These are phyloP conservation scores for Annulohypoxylon bovei DNA, from an alignment of 495 filamentous ascomycete genomes.

Conservation along the genomic window DNA sequence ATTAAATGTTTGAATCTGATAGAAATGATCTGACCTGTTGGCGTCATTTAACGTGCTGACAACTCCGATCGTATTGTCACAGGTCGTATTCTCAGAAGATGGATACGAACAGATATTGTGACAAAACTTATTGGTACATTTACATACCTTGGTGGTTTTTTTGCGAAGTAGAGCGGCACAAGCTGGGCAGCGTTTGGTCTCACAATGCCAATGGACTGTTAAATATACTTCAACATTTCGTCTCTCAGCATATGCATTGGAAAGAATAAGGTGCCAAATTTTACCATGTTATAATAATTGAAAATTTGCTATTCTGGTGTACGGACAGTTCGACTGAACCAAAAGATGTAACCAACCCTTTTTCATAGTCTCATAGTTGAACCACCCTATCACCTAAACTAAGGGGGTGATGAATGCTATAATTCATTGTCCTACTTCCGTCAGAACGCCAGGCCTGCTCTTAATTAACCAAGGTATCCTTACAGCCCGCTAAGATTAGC, in stretches of 20 bases:
- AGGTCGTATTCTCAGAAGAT: background rate
- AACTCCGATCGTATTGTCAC: background rate
- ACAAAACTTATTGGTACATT: too few relatives aligned
- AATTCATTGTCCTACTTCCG: conserved; percentile 11
- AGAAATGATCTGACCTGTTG: background rate
- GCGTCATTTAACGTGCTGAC: background rate
- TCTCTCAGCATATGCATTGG: too few relatives aligned
- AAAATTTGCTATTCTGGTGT: conserved; percentile 25
- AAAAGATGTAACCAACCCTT: conserved; percentile 22
- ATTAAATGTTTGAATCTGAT: background rate
- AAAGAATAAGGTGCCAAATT: background rate
- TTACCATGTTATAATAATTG: conserved; percentile 23
- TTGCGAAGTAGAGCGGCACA: too few relatives aligned
- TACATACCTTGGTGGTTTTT: too few relatives aligned
- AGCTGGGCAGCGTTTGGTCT: too few relatives aligned
- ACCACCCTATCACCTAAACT: conserved; percentile 7
- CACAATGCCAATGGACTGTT: too few relatives aligned
- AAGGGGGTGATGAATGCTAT: conserved; percentile 9
- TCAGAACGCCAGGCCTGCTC: background rate
- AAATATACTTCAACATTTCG: too few relatives aligned
- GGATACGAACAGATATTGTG: background rate
- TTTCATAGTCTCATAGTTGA: conserved; percentile 20
- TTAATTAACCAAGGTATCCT: background rate
- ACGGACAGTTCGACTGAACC: conserved; percentile 36
- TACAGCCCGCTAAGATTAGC: background rate